Percentiles rank a stretch among this genome's conserved stretches.
Evolutionary conservation across 768 basidiomycete species (phyloP).

Genomic region (Roridomyces roridus): DNA sequence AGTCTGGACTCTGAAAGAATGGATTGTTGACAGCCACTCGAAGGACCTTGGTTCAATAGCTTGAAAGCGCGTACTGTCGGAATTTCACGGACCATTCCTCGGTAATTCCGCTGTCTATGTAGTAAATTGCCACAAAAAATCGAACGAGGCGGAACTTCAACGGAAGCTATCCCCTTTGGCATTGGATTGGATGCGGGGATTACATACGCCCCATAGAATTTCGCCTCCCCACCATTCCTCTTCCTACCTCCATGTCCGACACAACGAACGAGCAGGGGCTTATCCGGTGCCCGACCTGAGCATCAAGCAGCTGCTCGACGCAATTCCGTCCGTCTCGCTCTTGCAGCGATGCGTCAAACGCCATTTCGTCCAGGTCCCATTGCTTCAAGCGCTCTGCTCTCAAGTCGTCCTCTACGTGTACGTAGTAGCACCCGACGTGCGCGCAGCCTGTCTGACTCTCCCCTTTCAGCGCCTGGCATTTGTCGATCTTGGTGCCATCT

Average conservation of each 20-base stretch:
- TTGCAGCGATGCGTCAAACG: not conserved
- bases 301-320: conserved; percentile 84
- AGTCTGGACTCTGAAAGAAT: too few species aligned
- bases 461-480: conserved; percentile 57
- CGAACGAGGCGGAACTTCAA: too few species aligned
- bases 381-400: conserved; percentile 92
- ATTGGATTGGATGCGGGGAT: not conserved
- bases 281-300: conserved; percentile 82
- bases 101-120: too few species aligned
- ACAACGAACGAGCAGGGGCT: conserved; percentile 55
- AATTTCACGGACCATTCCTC: too few species aligned
- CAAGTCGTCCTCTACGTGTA: conserved; percentile 82
- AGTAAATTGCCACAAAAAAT: not conserved
- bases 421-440: too few species aligned
- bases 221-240: not conserved
- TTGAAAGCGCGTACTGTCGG: too few species aligned
- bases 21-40: too few species aligned
- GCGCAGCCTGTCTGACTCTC: conserved; percentile 28
- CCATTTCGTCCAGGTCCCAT: conserved; percentile 58
- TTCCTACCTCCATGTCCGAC: conserved; percentile 11
- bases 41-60: too few species aligned
- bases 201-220: not conserved
- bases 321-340: conserved; percentile 71
- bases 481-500: conserved; percentile 69
- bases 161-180: too few species aligned